Conservation (phyloP, 257 asterid species). For the Cruciata laevipes region DNA sequence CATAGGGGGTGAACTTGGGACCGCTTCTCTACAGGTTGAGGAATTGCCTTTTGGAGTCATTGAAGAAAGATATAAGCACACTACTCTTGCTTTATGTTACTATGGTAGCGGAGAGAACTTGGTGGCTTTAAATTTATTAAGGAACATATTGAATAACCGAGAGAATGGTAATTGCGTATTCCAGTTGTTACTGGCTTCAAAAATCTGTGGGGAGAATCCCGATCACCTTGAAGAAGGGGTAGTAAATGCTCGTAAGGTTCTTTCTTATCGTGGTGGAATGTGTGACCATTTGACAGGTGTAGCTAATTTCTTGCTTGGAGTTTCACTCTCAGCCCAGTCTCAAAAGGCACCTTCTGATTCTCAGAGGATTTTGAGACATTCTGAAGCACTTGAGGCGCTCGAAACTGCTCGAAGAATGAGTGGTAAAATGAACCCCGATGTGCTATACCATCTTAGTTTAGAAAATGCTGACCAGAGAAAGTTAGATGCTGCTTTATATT, state of each 20-base stretch:
- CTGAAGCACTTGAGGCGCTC: slow-evolving; percentile 65
- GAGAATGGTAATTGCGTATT: slow-evolving; percentile 36
- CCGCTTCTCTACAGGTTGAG: slow-evolving; percentile 64
- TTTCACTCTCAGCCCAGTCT: slow-evolving; percentile 56
- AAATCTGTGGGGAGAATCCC: slow-evolving; percentile 51
- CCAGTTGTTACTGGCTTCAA: slow-evolving; percentile 67
- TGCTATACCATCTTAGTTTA: slow-evolving; percentile 53
- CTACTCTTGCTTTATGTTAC: slow-evolving; percentile 60
- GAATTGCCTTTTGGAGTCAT: slow-evolving; percentile 58
- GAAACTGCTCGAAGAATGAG: slow-evolving; percentile 51
- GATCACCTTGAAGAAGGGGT: slow-evolving; percentile 52
- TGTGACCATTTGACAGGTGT: slow-evolving; percentile 40
- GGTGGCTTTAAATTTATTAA: slow-evolving; percentile 53
- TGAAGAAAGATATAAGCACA: slow-evolving; percentile 43
- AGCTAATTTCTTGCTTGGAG: slow-evolving; percentile 50
- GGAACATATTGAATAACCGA: slow-evolving; percentile 52
- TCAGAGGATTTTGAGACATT: slow-evolving; percentile 40
- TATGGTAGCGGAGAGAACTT: slow-evolving; percentile 54
- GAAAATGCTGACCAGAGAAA: slow-evolving; percentile 91
- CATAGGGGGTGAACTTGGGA: slow-evolving; percentile 44
- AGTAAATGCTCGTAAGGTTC: slow-evolving; percentile 32
- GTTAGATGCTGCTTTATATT: slow-evolving; percentile 62
- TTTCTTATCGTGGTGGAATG: slow-evolving; percentile 22
- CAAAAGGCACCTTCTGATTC: slow-evolving; percentile 45
- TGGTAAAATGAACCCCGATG: slow-evolving; percentile 32